These are phyloP conservation scores for Zizania palustris DNA, from an alignment of 202 grass and related monocot species.

Conservation along the genomic window DNA sequence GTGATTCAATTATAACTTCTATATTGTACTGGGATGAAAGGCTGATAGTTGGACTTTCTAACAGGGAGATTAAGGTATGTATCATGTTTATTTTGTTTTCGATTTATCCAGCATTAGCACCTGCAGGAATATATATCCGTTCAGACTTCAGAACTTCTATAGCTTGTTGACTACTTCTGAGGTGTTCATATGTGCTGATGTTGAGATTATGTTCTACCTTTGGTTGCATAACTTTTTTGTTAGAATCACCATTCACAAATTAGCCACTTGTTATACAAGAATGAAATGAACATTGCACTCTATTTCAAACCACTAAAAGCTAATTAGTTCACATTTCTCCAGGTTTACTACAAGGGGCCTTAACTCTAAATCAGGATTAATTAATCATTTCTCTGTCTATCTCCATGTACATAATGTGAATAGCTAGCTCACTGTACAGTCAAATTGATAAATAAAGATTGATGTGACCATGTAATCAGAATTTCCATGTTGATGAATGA, in stretches of 20 bases:
- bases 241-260: neutral
- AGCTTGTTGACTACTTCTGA: too few relatives aligned
- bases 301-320: neutral
- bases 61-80: conserved; percentile 84
- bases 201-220: conserved; percentile 19
- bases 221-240: neutral
- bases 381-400: neutral
- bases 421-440: conserved; percentile 26
- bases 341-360: conserved; percentile 52
- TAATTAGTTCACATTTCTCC: conserved; percentile 27
- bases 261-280: neutral
- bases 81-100: neutral
- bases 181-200: neutral
- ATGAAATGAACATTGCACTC: conserved; percentile 5
- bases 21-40: conserved; percentile 62
- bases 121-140: too few relatives aligned
- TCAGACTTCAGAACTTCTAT: too few relatives aligned
- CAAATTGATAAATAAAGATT: neutral
- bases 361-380: conserved; percentile 10
- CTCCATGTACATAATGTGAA: conserved; percentile 37
- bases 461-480: conserved; percentile 8
- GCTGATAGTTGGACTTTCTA: conserved; percentile 77
- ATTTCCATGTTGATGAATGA: neutral
- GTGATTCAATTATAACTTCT: conserved; percentile 77
- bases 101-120: neutral